phyloP scores from a whole-genome alignment of 2,329 filamentous ascomycete species.

The Aspergillus niger region DNA sequence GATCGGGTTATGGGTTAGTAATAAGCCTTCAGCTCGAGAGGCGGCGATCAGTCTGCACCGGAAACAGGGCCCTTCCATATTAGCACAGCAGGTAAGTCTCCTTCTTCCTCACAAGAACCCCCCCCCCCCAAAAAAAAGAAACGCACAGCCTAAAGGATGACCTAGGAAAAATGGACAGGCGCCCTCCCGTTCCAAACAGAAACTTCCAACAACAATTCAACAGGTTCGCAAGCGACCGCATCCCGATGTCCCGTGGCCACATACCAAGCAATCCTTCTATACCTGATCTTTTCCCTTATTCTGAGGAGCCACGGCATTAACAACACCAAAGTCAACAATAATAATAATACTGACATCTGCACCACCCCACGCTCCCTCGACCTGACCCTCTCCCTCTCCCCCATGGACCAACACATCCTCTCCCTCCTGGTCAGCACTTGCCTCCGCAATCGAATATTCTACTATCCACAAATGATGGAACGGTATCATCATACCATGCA shows the following conservation, averaged over 20 bases:
- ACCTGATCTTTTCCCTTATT: conserved; percentile 30
- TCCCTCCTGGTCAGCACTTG: conserved; percentile 23
- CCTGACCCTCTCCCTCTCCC: conserved; percentile 1
- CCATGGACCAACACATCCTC: conserved; percentile 20
- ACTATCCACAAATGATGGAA: conserved; percentile 27
- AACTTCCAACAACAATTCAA: neutral
- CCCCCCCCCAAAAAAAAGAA: too few relatives aligned
- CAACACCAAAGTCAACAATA: neutral
- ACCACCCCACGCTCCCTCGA: too few relatives aligned
- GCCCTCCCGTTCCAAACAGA: neutral
- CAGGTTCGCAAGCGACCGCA: too few relatives aligned
- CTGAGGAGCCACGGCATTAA: neutral
- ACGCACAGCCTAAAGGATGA: too few relatives aligned
- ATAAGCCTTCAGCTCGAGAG: conserved; percentile 12
- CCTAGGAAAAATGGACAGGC: neutral
- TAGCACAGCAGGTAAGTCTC: conserved; percentile 21
- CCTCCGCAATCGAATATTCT: conserved; percentile 24
- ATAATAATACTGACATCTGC: too few relatives aligned
- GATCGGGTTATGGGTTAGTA: conserved; percentile 27
- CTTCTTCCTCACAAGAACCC: neutral
- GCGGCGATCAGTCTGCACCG: conserved; percentile 24
- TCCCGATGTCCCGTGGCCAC: conserved; percentile 29
- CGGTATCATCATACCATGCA: conserved; percentile 17
- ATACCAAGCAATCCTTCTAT: conserved; percentile 31
- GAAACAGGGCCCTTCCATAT: conserved; percentile 19